Conservation (phyloP, 1,284 basidiomycete genomes). For the Rhodotorula sp. region DNA sequence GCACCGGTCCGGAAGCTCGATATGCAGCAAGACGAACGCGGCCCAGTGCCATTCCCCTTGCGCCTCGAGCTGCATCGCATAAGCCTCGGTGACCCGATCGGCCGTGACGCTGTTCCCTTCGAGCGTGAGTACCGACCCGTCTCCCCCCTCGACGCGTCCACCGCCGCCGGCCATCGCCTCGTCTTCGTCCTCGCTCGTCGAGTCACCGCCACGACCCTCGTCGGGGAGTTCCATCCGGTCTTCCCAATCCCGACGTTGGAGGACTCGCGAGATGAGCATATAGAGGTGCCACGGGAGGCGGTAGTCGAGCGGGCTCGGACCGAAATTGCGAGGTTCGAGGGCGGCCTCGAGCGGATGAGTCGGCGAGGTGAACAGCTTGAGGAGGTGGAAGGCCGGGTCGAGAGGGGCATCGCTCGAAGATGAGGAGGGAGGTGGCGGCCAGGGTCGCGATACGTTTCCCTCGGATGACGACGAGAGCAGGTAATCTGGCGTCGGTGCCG, state of each 20-base stretch:
- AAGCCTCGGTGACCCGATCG: constrained; percentile 75
- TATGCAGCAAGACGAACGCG: constrained; percentile 82
- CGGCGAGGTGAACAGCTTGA: constrained; percentile 67
- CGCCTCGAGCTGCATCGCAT: constrained; percentile 82
- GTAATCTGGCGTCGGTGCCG: constrained; percentile 71
- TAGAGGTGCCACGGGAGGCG: constrained; percentile 92
- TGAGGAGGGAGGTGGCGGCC: neutral
- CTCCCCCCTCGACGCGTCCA: neutral
- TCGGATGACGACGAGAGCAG: constrained; percentile 42
- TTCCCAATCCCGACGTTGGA: constrained; percentile 77
- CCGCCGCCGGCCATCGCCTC: neutral
- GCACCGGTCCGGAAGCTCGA: constrained; percentile 74
- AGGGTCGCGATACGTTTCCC: constrained; percentile 48
- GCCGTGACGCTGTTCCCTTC: constrained; percentile 76
- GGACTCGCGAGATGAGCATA: constrained; percentile 75
- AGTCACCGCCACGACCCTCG: constrained; percentile 37
- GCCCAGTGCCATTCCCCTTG: constrained; percentile 80
- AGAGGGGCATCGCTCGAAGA: constrained; percentile 41
- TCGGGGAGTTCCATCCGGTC: constrained; percentile 59
- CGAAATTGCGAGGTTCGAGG: constrained; percentile 68
- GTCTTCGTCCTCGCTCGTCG: constrained; percentile 49
- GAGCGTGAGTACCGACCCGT: neutral
- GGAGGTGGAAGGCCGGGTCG: constrained; percentile 79
- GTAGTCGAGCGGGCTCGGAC: constrained; percentile 72
- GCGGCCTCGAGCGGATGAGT: constrained; percentile 55